Evolutionary conservation across 2,329 filamentous ascomycete species (phyloP).

Genomic region (Arthrobotrys sinensis): DNA sequence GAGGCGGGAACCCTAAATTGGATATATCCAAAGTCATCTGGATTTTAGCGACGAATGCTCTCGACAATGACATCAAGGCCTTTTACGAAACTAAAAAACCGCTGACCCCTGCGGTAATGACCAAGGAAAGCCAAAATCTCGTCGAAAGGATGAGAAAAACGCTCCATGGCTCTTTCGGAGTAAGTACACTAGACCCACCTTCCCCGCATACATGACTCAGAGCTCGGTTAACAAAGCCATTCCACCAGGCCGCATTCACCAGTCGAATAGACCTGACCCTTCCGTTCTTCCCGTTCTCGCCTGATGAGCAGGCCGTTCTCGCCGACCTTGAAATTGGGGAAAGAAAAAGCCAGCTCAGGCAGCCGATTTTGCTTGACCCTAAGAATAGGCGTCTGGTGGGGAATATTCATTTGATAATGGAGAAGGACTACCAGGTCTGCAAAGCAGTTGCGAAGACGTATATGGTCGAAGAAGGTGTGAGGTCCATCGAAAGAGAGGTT

Average conservation of each 20-base stretch:
- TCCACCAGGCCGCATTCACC: constrained; percentile 67
- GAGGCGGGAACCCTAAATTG: constrained; percentile 63
- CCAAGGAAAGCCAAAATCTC: constrained; percentile 62
- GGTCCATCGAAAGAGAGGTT: constrained; percentile 14
- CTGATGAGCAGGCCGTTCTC: constrained; percentile 68
- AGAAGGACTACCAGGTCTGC: constrained; percentile 18
- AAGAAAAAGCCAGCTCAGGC: background rate
- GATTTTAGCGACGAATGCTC: constrained; percentile 70
- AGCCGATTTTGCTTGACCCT: constrained; percentile 19
- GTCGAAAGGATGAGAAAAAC: constrained; percentile 62
- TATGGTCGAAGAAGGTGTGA: constrained; percentile 21
- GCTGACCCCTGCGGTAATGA: constrained; percentile 62
- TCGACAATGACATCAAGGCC: constrained; percentile 67
- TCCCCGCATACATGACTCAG: constrained; percentile 13
- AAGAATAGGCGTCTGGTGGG: constrained; percentile 11
- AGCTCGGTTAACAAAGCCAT: background rate
- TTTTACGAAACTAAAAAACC: constrained; percentile 67
- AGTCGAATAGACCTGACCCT: constrained; percentile 68
- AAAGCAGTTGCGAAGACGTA: background rate
- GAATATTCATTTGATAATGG: constrained; percentile 6
- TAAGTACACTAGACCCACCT: constrained; percentile 55
- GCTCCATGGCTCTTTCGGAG: constrained; percentile 63
- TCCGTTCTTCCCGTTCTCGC: constrained; percentile 69
- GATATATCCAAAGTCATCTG: constrained; percentile 70
- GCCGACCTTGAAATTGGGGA: constrained; percentile 65